Evolutionary conservation across 495 filamentous ascomycete genomes (phyloP), one percentile per base, ranked within the genome.

Genomic region (Bacidia rubella): DNA sequence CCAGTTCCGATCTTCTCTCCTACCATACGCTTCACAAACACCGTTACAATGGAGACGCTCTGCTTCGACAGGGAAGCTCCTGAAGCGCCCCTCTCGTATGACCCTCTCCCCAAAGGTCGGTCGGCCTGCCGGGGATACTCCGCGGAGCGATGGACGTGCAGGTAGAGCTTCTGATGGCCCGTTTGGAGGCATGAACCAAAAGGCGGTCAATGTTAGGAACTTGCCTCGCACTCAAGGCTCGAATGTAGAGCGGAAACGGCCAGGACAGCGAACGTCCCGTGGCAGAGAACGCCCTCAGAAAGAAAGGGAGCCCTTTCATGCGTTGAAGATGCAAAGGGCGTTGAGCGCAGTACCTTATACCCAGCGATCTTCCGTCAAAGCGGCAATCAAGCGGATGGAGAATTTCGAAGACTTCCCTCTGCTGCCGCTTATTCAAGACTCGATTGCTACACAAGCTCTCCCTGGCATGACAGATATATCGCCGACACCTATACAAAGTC

Each of bases 311-410:
- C 58, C 74, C 19, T 87, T 80, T 65, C 89, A 93, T 64, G 90
- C 92, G 7, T 71, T 98, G 66, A 97, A 92, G 69, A 98, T 98
- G 92, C 89, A 92, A 64, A 80, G 82, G 42, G 71, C 85, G 0
- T 67, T 98, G 51, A 67, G 81, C 9, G 74, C 80, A 4, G 70
- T 97, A 21, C 73, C 85, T 1, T 95, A 95, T 62, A 75, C 77
- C 20, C 73, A 80, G 51, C 74, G 90, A 45, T 67, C 71, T 3
- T 71, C 71, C 12, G 74, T 89, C 59, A 95, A 90, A 68, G 70
- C 72, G 35, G 70, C 70, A 53, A 81, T 97, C 50, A 66, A 74
- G 55, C 71, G 80, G 27, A 65, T 86, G 22, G 82, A 85, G 29
- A 81, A 76, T 47, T 98, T 98, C 65, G 78, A 87, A 25, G 71